Evolutionary conservation across 768 basidiomycete species (phyloP).

Genomic region (Russula compacta): DNA sequence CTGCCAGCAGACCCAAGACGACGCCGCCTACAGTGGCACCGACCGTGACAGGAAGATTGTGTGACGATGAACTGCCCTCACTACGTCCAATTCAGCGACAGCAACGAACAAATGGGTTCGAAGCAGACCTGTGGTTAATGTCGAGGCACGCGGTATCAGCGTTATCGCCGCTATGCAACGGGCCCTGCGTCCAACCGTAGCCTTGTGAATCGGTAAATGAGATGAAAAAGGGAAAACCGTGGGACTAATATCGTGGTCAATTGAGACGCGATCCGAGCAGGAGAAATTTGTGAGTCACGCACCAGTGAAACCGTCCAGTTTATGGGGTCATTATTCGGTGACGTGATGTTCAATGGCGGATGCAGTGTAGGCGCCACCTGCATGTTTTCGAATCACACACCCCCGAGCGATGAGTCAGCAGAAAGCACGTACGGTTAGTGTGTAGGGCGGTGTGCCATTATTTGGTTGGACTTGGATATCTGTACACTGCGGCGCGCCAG

Average conservation of each 20-base stretch:
- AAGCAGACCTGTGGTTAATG: constrained; percentile 5
- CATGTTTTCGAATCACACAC: not conserved
- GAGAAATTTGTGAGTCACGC: not conserved
- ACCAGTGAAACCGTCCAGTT: constrained; percentile 50
- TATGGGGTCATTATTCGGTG: constrained; percentile 31
- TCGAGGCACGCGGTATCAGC: constrained; percentile 36
- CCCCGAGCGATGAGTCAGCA: not conserved
- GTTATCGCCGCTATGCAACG: constrained; percentile 43
- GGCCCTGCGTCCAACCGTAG: constrained; percentile 47
- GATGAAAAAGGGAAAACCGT: constrained; percentile 48
- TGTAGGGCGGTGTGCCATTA: constrained; percentile 54
- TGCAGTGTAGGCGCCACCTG: constrained; percentile 54
- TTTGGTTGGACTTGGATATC: constrained; percentile 44
- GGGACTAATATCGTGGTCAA: constrained; percentile 29
- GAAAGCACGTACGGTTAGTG: constrained; percentile 37
- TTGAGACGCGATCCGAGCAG: constrained; percentile 16
- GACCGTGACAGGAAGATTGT: not conserved
- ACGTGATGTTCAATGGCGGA: constrained; percentile 51
- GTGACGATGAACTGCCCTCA: not conserved
- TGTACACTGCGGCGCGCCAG: constrained; percentile 36
- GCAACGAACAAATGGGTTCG: too few relatives aligned
- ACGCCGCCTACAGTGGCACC: constrained; percentile 23
- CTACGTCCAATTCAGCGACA: not conserved
- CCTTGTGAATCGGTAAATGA: constrained; percentile 44
- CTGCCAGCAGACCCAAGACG: constrained; percentile 22